These are phyloP conservation scores for Fusarium begoniae DNA, from an alignment of 2,329 filamentous ascomycete species.

Conservation along the genomic window DNA sequence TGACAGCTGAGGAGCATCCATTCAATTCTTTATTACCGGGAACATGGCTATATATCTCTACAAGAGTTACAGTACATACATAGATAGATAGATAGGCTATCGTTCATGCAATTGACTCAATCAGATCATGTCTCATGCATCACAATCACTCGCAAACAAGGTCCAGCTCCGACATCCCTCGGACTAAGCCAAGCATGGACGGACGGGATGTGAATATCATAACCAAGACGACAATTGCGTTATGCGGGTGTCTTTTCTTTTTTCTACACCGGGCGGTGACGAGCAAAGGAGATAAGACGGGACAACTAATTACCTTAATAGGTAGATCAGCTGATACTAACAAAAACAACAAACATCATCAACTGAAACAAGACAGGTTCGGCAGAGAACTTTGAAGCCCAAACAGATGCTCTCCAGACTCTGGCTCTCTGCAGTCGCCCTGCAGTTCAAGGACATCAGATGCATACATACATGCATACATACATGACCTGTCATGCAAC, in stretches of 20 bases:
- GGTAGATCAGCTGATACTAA: not conserved
- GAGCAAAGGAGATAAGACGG: conserved; percentile 13
- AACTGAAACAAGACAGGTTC: not conserved
- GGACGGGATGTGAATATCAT: not conserved
- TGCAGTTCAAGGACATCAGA: not conserved
- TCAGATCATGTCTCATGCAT: not conserved
- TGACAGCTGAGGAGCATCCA: not conserved
- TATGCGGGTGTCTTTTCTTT: conserved; percentile 27
- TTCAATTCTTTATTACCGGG: not conserved
- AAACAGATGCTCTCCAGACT: not conserved
- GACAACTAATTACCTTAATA: no score
- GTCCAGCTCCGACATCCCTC: not conserved
- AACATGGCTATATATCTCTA: not conserved
- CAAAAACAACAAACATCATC: not conserved
- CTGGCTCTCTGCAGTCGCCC: not conserved
- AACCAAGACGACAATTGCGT: not conserved
- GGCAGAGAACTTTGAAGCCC: not conserved
- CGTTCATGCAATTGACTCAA: not conserved
- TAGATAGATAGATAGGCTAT: not conserved
- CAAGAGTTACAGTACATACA: not conserved
- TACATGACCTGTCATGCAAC: not conserved
- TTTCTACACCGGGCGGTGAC: not conserved
- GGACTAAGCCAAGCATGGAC: not conserved
- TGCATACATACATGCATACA: not conserved
- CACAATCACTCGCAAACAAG: not conserved